These are phyloP conservation scores for Wallemia mellicola DNA, from an alignment of 1,284 basidiomycete genomes.

Conservation along the genomic window DNA sequence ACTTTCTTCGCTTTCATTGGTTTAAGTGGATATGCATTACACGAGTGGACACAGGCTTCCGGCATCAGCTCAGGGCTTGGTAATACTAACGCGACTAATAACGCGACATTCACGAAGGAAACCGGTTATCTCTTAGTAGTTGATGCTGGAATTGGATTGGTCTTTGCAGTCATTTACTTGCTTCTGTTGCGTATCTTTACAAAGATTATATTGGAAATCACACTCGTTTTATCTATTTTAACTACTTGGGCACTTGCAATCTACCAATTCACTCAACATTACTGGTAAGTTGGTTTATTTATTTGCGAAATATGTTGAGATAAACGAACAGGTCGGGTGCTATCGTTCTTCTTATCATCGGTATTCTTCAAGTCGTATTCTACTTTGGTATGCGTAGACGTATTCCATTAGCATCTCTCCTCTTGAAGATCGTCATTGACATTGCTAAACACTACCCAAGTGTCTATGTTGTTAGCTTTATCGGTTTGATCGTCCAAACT, in stretches of 20 bases:
- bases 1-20: not conserved
- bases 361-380: not conserved
- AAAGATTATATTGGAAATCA: conserved; percentile 46
- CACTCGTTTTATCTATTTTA: conserved; percentile 27
- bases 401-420: conserved; percentile 2
- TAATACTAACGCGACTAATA: not conserved
- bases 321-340: not conserved
- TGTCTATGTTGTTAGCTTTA: conserved; percentile 47
- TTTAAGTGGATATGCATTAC: not conserved
- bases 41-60: not conserved
- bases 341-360: not conserved
- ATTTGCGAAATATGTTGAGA: not conserved
- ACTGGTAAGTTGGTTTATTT: not conserved
- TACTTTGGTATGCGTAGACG: conserved; percentile 1
- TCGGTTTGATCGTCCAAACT: conserved; percentile 37
- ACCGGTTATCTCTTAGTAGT: conserved; percentile 38
- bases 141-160: conserved; percentile 28
- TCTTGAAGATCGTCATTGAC: conserved; percentile 24
- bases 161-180: conserved; percentile 22
- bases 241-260: not conserved
- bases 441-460: conserved; percentile 49
- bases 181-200: conserved; percentile 42
- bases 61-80: not conserved
- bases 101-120: conserved; percentile 7
- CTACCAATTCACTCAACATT: not conserved